Percentiles rank a stretch among this genome's conserved stretches.
These are phyloP conservation scores for Ascochyta clinopodiicola DNA, from an alignment of 2,329 filamentous ascomycete genomes.

Conservation along the genomic window DNA sequence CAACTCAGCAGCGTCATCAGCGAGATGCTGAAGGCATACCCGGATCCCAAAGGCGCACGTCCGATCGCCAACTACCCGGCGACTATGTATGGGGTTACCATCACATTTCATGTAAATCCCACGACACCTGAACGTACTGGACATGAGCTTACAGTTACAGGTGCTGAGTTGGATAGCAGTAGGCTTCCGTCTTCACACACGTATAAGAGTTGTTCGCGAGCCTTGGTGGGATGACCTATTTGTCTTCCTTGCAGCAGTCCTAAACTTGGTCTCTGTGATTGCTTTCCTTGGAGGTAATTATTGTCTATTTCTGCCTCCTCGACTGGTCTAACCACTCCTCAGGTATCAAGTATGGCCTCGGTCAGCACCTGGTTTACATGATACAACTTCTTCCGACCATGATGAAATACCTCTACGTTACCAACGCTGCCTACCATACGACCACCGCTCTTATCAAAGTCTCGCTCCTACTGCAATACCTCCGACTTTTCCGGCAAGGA, in stretches of 20 bases:
- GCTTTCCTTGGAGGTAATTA: slow-evolving; percentile 30
- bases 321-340: slow-evolving; percentile 6
- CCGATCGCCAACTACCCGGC: slow-evolving; percentile 30
- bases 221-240: slow-evolving; percentile 46
- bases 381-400: slow-evolving; percentile 17
- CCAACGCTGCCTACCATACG: slow-evolving; percentile 36
- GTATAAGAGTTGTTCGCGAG: slow-evolving; percentile 34
- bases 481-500: slow-evolving; percentile 38
- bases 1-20: slow-evolving; percentile 21
- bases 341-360: slow-evolving; percentile 39
- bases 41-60: slow-evolving; percentile 30
- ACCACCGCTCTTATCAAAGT: slow-evolving; percentile 43
- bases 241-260: slow-evolving; percentile 35
- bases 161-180: slow-evolving; percentile 36
- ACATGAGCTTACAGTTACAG: slow-evolving; percentile 21
- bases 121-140: not conserved
- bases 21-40: slow-evolving; percentile 27
- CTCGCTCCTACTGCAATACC: slow-evolving; percentile 45
- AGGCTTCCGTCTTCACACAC: slow-evolving; percentile 35
- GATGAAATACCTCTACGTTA: slow-evolving; percentile 35
- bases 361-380: slow-evolving; percentile 36
- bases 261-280: slow-evolving; percentile 31
- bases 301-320: not conserved
- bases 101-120: slow-evolving; percentile 36
- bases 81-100: slow-evolving; percentile 35